Base-by-base conservation (phyloP, 768 basidiomycete species). In the Pisolithus orientalis region DNA sequence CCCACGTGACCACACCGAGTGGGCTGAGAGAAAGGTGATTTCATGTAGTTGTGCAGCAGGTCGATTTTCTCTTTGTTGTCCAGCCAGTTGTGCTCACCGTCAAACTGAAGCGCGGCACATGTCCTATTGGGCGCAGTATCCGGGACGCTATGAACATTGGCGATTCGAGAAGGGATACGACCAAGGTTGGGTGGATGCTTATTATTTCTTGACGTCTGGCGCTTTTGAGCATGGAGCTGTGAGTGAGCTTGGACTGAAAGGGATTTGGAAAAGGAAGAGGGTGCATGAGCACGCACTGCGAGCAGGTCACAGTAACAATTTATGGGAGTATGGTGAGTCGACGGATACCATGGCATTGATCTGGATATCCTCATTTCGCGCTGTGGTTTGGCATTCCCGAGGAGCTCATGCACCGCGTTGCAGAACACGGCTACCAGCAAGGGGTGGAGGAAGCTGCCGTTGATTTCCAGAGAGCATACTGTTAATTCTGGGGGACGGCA, bases 141-240 rank as follows among this genome's bases (percentile, higher is more conserved):
- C 75, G 1, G 82, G 83, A 0, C 64, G 76, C 9, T 85, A 86
- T 55, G 75, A 87, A 51, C 85, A 88, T 53, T 78, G 77, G 67
- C 75, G 85, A 5, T 90, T 90, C 59, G 73, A 68, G 25, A 74
- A 80, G 2, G 90, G 87, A 2, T 90, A 83, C 58, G 34, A 71
- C 2, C 69, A 73, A 48, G 90, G 89, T 1, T 92, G 90, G 90
- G 79, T 83, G 25, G 87, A 85, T 53, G 80, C 80, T 0, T 79
- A 80, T 59, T 49, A 61, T 32, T 90, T 90, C 69, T 72, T 86
- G 25, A 44, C 43, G 11, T 45, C 14, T 59, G 37, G 55, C 67
- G 52, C 50, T 47, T 32, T 50, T 54, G 29, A 50, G 14, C 55
- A 44, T 32, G 58, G 53, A 34, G 59, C 66, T 13, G 69, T 77